Evolutionary conservation across 306 rosid species (phyloP).

Genomic region (Vachellia pachyceras): DNA sequence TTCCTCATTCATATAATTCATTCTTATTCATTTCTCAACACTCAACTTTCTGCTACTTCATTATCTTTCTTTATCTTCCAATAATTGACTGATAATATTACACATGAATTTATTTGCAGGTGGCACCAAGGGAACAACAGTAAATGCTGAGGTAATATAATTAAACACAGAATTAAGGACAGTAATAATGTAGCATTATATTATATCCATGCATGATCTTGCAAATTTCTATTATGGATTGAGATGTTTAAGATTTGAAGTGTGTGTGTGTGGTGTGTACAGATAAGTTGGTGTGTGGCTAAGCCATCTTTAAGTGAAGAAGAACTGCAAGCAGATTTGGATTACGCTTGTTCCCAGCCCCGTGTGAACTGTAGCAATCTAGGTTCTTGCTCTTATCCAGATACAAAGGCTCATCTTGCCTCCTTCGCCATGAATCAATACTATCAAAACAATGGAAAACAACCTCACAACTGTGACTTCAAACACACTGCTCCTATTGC

Average conservation of each 20-base stretch:
- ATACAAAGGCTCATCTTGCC: background rate
- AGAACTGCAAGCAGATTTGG: background rate
- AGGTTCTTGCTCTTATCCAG: background rate
- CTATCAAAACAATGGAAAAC: background rate
- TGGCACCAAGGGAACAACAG: background rate
- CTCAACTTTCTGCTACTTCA: background rate
- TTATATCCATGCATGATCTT: no score
- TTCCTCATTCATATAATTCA: background rate
- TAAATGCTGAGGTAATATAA: no score
- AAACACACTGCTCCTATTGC: background rate
- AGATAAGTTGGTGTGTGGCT: background rate
- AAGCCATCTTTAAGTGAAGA: background rate
- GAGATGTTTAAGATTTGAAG: no score
- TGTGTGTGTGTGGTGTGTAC: no score
- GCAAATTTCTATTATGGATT: no score
- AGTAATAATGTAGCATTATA: no score
- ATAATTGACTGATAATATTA: no score
- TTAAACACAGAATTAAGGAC: no score
- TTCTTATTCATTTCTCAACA: background rate
- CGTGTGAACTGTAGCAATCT: background rate
- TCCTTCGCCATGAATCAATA: background rate
- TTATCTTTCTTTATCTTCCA: no score
- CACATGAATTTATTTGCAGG: background rate
- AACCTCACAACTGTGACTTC: background rate
- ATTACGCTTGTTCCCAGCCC: background rate